Conservation (phyloP, 2,329 filamentous ascomycete species). For the Aureobasidium sp. region DNA sequence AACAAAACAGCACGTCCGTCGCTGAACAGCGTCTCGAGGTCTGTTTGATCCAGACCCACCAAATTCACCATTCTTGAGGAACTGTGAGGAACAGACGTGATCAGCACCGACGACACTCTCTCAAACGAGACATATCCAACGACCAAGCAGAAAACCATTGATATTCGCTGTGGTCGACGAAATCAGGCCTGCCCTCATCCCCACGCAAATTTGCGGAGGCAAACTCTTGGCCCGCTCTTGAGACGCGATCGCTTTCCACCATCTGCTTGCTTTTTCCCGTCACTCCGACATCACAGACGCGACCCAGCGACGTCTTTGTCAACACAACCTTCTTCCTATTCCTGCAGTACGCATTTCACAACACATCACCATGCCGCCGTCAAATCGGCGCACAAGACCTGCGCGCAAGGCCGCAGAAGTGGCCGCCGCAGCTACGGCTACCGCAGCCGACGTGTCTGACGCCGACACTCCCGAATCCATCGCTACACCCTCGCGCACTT, state of each 20-base stretch:
- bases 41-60: neutral
- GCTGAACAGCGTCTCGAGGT: neutral
- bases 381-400: constrained; percentile 15
- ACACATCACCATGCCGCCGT: constrained; percentile 16
- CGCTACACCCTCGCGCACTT: constrained; percentile 42
- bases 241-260: constrained; percentile 5
- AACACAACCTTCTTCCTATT: neutral
- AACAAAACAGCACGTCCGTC: constrained; percentile 12
- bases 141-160: neutral
- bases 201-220: constrained; percentile 13
- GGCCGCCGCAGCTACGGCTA: constrained; percentile 11
- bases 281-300: constrained; percentile 10
- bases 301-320: constrained; percentile 8
- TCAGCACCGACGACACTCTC: neutral
- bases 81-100: neutral
- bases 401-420: constrained; percentile 18
- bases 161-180: neutral
- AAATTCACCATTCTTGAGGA: neutral
- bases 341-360: neutral
- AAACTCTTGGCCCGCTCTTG: constrained; percentile 10
- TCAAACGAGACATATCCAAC: neutral
- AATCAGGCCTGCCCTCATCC: neutral
- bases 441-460: constrained; percentile 30
- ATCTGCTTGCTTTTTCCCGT: constrained; percentile 7
- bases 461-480: constrained; percentile 39